phyloP scores from a whole-genome alignment of 1,284 basidiomycete genomes.

The Coniferiporia weirii region DNA sequence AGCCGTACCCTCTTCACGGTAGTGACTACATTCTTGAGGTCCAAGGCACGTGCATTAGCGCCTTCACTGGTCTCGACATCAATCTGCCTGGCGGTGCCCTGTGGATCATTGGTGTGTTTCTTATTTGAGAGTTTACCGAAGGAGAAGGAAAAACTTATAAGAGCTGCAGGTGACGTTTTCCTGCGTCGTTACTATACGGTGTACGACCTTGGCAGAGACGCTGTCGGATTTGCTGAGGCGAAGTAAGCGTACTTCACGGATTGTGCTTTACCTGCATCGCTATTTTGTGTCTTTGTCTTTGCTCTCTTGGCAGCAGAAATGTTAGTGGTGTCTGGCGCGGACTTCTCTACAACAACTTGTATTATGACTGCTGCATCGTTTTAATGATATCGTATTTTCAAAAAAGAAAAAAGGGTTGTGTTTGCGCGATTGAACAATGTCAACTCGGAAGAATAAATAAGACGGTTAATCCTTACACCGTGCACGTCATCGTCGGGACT shows the following conservation, averaged over 20 bases:
- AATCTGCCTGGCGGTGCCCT: constrained; percentile 82
- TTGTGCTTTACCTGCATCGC: not conserved
- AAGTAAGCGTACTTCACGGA: not conserved
- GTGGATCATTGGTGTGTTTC: constrained; percentile 85
- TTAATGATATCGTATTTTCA: not conserved
- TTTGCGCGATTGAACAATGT: not conserved
- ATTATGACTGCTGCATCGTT: not conserved
- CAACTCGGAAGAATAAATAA: too few relatives aligned
- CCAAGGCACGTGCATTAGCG: constrained; percentile 89
- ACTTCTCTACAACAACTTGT: not conserved
- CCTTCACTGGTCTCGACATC: constrained; percentile 92
- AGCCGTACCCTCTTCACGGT: constrained; percentile 75
- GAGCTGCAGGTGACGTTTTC: constrained; percentile 70
- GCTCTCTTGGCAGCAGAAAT: not conserved
- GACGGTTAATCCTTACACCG: too few relatives aligned
- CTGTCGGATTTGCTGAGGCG: constrained; percentile 77
- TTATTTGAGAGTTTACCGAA: constrained; percentile 14
- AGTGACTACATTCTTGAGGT: constrained; percentile 88
- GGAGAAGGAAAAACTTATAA: constrained; percentile 1
- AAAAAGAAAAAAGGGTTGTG: too few relatives aligned
- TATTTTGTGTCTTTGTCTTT: not conserved
- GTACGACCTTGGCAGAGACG: constrained; percentile 82
- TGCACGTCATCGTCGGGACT: too few relatives aligned
- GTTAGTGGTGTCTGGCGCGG: constrained; percentile 2
- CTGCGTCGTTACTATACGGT: constrained; percentile 90